Evolutionary conservation across 345 rosid genomes (phyloP).

Genomic region (Arabidopsis thaliana): DNA sequence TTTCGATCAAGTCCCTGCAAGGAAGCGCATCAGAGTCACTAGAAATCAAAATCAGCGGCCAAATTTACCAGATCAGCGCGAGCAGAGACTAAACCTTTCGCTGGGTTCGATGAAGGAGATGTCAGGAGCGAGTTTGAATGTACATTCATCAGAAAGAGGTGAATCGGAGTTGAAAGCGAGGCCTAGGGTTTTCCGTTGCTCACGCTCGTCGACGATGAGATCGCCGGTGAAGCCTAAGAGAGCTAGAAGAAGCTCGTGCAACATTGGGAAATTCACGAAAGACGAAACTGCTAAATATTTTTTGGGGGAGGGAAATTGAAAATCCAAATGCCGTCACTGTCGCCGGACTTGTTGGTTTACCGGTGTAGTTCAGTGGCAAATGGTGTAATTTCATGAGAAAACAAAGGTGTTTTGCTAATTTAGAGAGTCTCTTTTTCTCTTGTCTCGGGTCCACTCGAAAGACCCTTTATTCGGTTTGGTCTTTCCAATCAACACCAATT

Average conservation of each 20-base stretch:
- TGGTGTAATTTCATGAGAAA: constrained; percentile 7
- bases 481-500: no score
- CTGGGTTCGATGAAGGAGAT: constrained; percentile 85
- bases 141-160: constrained; percentile 64
- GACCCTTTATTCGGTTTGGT: no score
- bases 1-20: constrained; percentile 82
- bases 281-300: constrained; percentile 22
- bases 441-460: no score
- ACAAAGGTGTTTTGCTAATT: background rate
- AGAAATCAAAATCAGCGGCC: constrained; percentile 18
- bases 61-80: constrained; percentile 4
- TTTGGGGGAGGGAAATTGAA: constrained; percentile 31
- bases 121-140: constrained; percentile 91
- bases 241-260: constrained; percentile 88
- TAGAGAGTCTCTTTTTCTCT: no score
- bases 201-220: constrained; percentile 87
- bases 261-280: constrained; percentile 48
- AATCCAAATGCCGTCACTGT: constrained; percentile 22
- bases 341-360: constrained; percentile 29
- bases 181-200: constrained; percentile 66
- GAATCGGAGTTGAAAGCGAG: constrained; percentile 60
- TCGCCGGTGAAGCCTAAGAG: constrained; percentile 93
- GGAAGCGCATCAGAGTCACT: background rate
- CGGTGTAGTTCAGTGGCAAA: constrained; percentile 34
- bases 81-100: constrained; percentile 59